Evolutionary conservation across 805 yeast genomes (phyloP).

Genomic region (Suhomyces pyralidae): DNA sequence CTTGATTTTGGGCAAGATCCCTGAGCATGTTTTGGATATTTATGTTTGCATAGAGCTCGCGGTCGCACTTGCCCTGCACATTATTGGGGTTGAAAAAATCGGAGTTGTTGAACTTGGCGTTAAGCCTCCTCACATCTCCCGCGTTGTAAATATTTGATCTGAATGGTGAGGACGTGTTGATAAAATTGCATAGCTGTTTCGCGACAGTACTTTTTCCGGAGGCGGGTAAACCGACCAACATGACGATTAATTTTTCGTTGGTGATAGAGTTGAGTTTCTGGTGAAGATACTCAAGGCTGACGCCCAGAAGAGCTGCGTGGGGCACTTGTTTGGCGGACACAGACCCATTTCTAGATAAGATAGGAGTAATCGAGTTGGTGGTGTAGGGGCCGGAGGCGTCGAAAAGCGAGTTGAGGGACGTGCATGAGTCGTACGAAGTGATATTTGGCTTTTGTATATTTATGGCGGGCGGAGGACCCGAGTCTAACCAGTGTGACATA

Average conservation of each 20-base stretch:
- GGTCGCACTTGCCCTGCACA: slow-evolving; percentile 24
- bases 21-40: slow-evolving; percentile 29
- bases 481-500: neutral
- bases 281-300: neutral
- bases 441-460: neutral
- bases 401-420: slow-evolving; percentile 31
- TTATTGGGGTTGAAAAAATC: slow-evolving; percentile 40
- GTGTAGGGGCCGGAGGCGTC: slow-evolving; percentile 12
- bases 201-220: slow-evolving; percentile 40
- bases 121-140: slow-evolving; percentile 47
- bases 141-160: slow-evolving; percentile 44
- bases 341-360: slow-evolving; percentile 10
- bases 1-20: slow-evolving; percentile 23
- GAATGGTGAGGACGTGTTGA: slow-evolving; percentile 24
- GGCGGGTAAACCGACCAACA: slow-evolving; percentile 43
- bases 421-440: slow-evolving; percentile 13
- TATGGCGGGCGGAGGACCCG: neutral
- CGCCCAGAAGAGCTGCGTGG: neutral
- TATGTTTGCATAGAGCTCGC: slow-evolving; percentile 36
- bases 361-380: slow-evolving; percentile 17
- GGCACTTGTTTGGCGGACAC: slow-evolving; percentile 4
- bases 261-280: neutral
- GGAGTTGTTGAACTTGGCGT: slow-evolving; percentile 25
- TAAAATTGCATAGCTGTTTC: slow-evolving; percentile 27
- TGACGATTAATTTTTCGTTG: slow-evolving; percentile 20